These are phyloP conservation scores for Candida sojae DNA, from an alignment of 1,139 yeast genomes.

Conservation along the genomic window DNA sequence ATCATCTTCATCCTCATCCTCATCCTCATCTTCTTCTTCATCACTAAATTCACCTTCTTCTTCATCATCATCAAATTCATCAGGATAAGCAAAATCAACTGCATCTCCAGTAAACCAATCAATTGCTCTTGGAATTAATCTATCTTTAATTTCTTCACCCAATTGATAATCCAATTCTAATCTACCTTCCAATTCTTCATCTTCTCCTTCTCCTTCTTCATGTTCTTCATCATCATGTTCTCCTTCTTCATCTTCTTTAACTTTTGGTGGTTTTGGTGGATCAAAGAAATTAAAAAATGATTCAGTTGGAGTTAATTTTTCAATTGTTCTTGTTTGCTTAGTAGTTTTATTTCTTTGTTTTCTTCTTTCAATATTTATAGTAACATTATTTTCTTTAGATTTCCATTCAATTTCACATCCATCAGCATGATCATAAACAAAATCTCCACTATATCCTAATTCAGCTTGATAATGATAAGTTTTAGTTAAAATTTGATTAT, in stretches of 20 bases:
- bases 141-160: slow-evolving; percentile 96
- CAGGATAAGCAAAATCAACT: slow-evolving; percentile 56
- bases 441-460: slow-evolving; percentile 93
- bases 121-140: slow-evolving; percentile 91
- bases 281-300: slow-evolving; percentile 94
- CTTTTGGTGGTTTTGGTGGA: slow-evolving; percentile 81
- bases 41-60: slow-evolving; percentile 38
- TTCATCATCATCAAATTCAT: slow-evolving; percentile 48
- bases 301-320: slow-evolving; percentile 88
- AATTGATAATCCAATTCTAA: slow-evolving; percentile 91
- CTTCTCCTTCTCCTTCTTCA: slow-evolving; percentile 59
- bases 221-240: slow-evolving; percentile 44
- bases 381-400: slow-evolving; percentile 77
- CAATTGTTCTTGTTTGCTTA: slow-evolving; percentile 94
- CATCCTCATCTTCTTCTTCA: slow-evolving; percentile 54
- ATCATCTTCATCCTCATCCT: slow-evolving; percentile 36
- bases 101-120: slow-evolving; percentile 99
- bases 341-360: slow-evolving; percentile 98
- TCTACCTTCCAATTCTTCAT: slow-evolving; percentile 78
- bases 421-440: slow-evolving; percentile 94
- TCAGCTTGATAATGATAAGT: slow-evolving; percentile 94
- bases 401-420: slow-evolving; percentile 88
- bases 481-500: slow-evolving; percentile 71
- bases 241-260: slow-evolving; percentile 28
- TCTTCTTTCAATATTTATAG: slow-evolving; percentile 87